These are phyloP conservation scores for Mariannaea elegans DNA, from an alignment of 2,329 filamentous ascomycete species.

Conservation along the genomic window DNA sequence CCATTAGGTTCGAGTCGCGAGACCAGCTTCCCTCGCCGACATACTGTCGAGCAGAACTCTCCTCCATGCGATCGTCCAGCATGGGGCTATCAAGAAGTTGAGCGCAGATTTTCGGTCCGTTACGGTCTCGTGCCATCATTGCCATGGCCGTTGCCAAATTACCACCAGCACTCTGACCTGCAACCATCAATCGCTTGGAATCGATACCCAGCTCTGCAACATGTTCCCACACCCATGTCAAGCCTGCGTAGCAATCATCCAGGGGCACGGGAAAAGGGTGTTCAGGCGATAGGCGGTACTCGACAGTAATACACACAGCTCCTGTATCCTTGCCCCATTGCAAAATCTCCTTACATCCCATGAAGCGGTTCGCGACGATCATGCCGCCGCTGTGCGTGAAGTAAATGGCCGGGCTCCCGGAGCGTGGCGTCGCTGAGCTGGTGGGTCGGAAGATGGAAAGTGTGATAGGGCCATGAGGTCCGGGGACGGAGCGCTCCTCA, in stretches of 20 bases:
- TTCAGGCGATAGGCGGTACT: slow-evolving; percentile 41
- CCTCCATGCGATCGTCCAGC: slow-evolving; percentile 54
- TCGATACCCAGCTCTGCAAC: slow-evolving; percentile 52
- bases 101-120: slow-evolving; percentile 44
- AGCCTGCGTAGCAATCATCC: slow-evolving; percentile 39
- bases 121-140: slow-evolving; percentile 48
- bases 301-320: slow-evolving; percentile 36
- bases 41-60: slow-evolving; percentile 43
- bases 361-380: slow-evolving; percentile 36
- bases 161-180: slow-evolving; percentile 55
- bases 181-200: slow-evolving; percentile 48
- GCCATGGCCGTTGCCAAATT: slow-evolving; percentile 50
- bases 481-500: slow-evolving; percentile 28
- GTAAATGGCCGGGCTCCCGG: slow-evolving; percentile 29
- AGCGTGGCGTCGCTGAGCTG: not conserved
- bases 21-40: slow-evolving; percentile 48
- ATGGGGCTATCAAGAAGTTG: slow-evolving; percentile 57
- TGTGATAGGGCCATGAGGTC: slow-evolving; percentile 27
- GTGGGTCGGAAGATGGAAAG: slow-evolving; percentile 35
- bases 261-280: slow-evolving; percentile 31
- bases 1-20: slow-evolving; percentile 49
- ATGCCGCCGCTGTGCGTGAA: slow-evolving; percentile 37
- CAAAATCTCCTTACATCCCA: slow-evolving; percentile 29
- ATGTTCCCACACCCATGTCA: slow-evolving; percentile 50
- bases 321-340: slow-evolving; percentile 25